A percentile compares a stretch with the other conserved stretches of the same genome.
Conservation (phyloP, 148 eudicot species). For the Salicornia ramosissima region DNA sequence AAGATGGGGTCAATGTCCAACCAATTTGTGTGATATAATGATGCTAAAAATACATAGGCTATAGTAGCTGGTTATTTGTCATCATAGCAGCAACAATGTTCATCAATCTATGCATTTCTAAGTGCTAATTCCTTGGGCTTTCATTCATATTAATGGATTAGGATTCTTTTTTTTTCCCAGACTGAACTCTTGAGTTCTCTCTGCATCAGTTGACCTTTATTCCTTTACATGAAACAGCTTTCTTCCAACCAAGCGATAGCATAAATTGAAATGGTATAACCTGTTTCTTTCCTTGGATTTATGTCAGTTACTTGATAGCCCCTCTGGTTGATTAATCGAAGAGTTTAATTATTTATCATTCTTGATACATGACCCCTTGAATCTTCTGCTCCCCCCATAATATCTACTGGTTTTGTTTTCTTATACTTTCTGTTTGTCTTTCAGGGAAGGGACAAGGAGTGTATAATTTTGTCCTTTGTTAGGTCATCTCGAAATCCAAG, state of each 20-base stretch:
- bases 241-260: not conserved
- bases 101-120: not conserved
- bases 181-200: too few relatives aligned
- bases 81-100: not conserved
- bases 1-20: not conserved
- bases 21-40: not conserved
- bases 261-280: not conserved
- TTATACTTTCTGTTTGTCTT: conserved; percentile 12
- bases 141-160: not conserved
- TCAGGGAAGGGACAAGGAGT: conserved; percentile 97
- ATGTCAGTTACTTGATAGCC: not conserved
- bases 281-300: not conserved
- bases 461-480: conserved; percentile 84
- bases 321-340: not conserved
- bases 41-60: not conserved
- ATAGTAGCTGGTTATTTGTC: not conserved
- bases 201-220: not conserved
- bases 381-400: not conserved
- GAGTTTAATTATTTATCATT: not conserved
- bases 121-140: too few relatives aligned
- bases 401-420: not conserved
- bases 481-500: conserved; percentile 64
- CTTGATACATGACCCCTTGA: not conserved
- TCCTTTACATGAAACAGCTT: too few relatives aligned
- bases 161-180: not conserved